phyloP scores from a whole-genome alignment of 495 filamentous ascomycete genomes.

The Penicillium goetzii region DNA sequence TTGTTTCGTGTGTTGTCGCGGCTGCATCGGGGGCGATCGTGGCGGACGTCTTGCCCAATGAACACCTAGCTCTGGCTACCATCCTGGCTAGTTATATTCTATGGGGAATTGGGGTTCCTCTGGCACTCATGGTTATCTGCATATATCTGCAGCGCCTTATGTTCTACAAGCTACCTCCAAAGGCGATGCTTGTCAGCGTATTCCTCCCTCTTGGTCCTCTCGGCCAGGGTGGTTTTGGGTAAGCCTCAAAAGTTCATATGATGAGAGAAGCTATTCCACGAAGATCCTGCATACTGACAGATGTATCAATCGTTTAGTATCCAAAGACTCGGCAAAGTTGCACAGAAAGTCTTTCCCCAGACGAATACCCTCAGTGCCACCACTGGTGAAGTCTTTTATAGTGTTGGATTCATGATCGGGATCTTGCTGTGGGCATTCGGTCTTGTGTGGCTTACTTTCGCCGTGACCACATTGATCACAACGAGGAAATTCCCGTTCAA shows the following conservation, averaged over 20 bases:
- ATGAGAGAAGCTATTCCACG: no score
- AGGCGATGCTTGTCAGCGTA: conserved; percentile 54
- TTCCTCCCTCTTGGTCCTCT: conserved; percentile 59
- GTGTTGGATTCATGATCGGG: conserved; percentile 41
- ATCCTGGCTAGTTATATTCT: conserved; percentile 54
- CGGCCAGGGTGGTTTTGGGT: conserved; percentile 42
- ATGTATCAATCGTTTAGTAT: conserved; percentile 17
- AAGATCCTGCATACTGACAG: background rate
- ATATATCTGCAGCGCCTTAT: conserved; percentile 59
- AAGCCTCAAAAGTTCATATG: conserved; percentile 30
- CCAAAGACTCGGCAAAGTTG: conserved; percentile 41
- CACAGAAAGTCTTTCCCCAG: conserved; percentile 30
- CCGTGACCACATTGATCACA: conserved; percentile 36
- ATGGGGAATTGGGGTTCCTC: conserved; percentile 55
- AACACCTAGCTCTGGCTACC: conserved; percentile 49
- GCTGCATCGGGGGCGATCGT: conserved; percentile 53
- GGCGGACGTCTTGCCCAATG: conserved; percentile 45
- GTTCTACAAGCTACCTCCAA: conserved; percentile 50
- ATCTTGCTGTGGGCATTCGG: conserved; percentile 50
- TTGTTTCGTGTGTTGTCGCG: conserved; percentile 55
- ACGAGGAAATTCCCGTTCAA: conserved; percentile 55
- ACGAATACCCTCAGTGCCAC: conserved; percentile 14
- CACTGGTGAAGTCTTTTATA: conserved; percentile 40
- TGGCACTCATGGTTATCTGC: conserved; percentile 50
- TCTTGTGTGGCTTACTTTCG: conserved; percentile 47